A percentile compares a stretch with the other conserved stretches of the same genome.
phyloP scores from a whole-genome alignment of 192 early-diverging fungal species.

The Dimargaris cristalligena region DNA sequence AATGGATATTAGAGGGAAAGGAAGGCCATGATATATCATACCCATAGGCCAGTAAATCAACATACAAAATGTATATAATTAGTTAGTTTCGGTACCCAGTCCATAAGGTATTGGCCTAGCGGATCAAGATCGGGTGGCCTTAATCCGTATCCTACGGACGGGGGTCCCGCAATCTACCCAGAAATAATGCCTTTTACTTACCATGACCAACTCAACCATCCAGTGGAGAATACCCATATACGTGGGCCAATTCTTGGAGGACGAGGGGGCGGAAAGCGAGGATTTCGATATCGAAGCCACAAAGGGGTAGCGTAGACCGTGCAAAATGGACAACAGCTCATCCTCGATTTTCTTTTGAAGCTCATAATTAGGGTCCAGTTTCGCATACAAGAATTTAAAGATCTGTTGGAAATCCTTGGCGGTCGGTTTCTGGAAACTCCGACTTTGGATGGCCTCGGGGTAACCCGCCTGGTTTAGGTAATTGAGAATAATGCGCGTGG shows the following conservation, averaged over 20 bases:
- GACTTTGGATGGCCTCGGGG: slow-evolving; percentile 33
- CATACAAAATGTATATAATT: too few species aligned
- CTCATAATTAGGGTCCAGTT: slow-evolving; percentile 45
- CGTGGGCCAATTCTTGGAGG: slow-evolving; percentile 37
- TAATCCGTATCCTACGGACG: too few species aligned
- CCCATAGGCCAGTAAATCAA: too few species aligned
- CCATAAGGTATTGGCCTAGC: too few species aligned
- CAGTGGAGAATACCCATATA: slow-evolving; percentile 53
- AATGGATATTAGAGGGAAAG: neutral
- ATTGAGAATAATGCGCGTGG: slow-evolving; percentile 38
- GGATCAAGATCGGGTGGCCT: too few species aligned
- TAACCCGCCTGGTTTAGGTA: slow-evolving; percentile 49
- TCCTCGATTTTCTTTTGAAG: slow-evolving; percentile 52
- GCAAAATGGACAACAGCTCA: slow-evolving; percentile 43
- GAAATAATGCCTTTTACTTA: slow-evolving; percentile 15
- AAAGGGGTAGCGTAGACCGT: slow-evolving; percentile 28
- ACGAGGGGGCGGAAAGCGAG: slow-evolving; percentile 24
- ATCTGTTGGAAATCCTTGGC: slow-evolving; percentile 54
- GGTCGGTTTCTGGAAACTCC: slow-evolving; percentile 38
- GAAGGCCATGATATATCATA: too few species aligned
- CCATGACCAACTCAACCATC: slow-evolving; percentile 49
- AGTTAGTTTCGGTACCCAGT: too few species aligned
- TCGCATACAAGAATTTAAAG: slow-evolving; percentile 54
- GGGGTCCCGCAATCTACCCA: too few species aligned
- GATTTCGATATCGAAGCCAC: slow-evolving; percentile 27